Conservation (phyloP, 1,139 yeast genomes). For the Scheffersomyces insectosa region DNA sequence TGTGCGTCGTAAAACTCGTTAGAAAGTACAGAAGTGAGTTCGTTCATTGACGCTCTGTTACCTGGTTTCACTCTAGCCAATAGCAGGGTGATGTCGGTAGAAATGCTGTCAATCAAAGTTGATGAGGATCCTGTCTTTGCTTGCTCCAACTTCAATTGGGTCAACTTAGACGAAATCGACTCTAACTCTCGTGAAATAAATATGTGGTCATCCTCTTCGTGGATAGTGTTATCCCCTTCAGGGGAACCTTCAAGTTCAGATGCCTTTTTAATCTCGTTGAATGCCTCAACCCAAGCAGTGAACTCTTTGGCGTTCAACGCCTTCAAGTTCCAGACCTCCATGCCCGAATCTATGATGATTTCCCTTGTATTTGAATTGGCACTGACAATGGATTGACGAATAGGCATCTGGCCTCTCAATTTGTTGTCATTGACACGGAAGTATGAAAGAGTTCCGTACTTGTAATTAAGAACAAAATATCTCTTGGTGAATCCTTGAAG, state of each 20-base stretch:
- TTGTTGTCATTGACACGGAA: constrained; percentile 68
- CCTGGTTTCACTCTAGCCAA: constrained; percentile 15
- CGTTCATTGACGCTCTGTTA: constrained; percentile 13
- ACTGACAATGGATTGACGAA: constrained; percentile 74
- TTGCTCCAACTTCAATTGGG: constrained; percentile 17
- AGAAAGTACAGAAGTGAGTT: constrained; percentile 30
- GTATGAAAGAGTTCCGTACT: constrained; percentile 81
- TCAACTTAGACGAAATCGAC: constrained; percentile 22
- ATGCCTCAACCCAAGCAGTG: constrained; percentile 79
- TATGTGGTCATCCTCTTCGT: constrained; percentile 12
- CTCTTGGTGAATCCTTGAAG: constrained; percentile 84
- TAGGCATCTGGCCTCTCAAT: constrained; percentile 90
- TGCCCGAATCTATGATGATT: constrained; percentile 87
- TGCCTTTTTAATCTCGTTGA: constrained; percentile 48
- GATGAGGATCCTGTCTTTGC: constrained; percentile 11
- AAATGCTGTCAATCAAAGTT: constrained; percentile 12
- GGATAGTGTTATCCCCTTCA: constrained; percentile 5
- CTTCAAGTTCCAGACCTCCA: constrained; percentile 90
- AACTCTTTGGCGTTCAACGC: constrained; percentile 68
- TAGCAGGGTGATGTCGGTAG: constrained; percentile 19
- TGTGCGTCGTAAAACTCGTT: constrained; percentile 68
- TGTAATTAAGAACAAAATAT: constrained; percentile 78
- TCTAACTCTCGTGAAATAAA: constrained; percentile 15
- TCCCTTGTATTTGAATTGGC: constrained; percentile 71
- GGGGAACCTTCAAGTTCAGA: constrained; percentile 11